Conservation (phyloP, 768 basidiomycete genomes). For the Leccinum variicolor region DNA sequence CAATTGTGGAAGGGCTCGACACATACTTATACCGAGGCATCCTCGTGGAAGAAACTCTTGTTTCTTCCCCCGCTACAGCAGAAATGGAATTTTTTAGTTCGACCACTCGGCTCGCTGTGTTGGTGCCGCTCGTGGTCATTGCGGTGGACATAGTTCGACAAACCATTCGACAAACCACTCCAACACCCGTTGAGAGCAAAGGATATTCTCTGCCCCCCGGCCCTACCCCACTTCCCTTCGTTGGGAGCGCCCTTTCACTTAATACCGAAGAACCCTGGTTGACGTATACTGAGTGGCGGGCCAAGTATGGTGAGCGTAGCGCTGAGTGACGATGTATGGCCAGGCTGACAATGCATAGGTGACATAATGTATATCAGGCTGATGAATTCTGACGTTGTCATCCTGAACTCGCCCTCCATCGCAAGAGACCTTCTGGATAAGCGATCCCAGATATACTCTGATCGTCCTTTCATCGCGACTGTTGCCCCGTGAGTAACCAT, state of each 20-base stretch:
- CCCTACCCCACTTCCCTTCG: neutral
- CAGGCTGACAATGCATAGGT: conserved; percentile 19
- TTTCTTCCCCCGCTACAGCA: neutral
- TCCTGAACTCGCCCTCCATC: conserved; percentile 41
- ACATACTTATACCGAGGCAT: neutral
- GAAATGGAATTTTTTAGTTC: neutral
- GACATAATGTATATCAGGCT: conserved; percentile 44
- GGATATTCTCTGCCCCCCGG: conserved; percentile 7
- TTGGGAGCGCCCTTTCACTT: neutral
- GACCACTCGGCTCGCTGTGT: neutral
- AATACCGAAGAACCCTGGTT: conserved; percentile 2
- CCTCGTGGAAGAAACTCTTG: neutral
- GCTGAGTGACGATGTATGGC: neutral
- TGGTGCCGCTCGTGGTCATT: neutral
- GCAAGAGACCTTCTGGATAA: conserved; percentile 45
- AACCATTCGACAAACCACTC: neutral
- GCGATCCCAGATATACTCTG: conserved; percentile 44
- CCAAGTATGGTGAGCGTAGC: conserved; percentile 1
- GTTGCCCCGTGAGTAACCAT: neutral
- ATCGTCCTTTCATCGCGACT: conserved; percentile 2
- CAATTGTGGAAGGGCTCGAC: neutral
- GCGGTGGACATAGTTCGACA: neutral
- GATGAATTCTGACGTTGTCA: conserved; percentile 39
- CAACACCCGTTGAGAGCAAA: neutral
- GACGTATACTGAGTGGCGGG: conserved; percentile 5